Percentiles rank a stretch among this genome's conserved stretches.
These are phyloP conservation scores for Penicillium rolfsii DNA, from an alignment of 2,329 filamentous ascomycete genomes.

Conservation along the genomic window DNA sequence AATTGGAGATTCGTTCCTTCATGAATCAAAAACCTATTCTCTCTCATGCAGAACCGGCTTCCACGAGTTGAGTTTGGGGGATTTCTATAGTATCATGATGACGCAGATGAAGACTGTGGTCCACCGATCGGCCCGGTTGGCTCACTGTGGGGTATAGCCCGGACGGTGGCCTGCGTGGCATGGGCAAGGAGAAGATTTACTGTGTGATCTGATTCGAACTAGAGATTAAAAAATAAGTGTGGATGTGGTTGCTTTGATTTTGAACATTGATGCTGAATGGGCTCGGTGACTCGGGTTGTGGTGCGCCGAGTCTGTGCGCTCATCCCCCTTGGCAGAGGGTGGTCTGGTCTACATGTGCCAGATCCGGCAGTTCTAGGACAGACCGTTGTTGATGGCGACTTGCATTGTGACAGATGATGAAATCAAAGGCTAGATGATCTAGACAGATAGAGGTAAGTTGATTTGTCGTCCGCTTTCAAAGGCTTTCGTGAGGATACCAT, in stretches of 20 bases:
- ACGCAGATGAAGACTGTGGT: constrained; percentile 27
- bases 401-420: neutral
- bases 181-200: neutral
- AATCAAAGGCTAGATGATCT: neutral
- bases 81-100: constrained; percentile 30
- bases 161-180: neutral
- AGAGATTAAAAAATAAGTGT: too few species aligned
- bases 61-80: constrained; percentile 11
- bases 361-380: neutral
- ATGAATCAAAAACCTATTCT: neutral
- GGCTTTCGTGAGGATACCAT: neutral
- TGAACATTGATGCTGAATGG: neutral
- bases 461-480: neutral
- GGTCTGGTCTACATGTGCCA: neutral
- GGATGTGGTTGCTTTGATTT: neutral
- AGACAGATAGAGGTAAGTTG: neutral
- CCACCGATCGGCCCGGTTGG: constrained; percentile 15
- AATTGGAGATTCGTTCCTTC: neutral
- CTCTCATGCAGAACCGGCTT: neutral
- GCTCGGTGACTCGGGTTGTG: neutral
- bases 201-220: too few species aligned
- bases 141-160: neutral
- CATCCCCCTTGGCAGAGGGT: neutral
- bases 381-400: neutral
- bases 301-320: too few species aligned